phyloP scores from a whole-genome alignment of 805 yeast genomes.

The Wickerhamiella alocasiicola region DNA sequence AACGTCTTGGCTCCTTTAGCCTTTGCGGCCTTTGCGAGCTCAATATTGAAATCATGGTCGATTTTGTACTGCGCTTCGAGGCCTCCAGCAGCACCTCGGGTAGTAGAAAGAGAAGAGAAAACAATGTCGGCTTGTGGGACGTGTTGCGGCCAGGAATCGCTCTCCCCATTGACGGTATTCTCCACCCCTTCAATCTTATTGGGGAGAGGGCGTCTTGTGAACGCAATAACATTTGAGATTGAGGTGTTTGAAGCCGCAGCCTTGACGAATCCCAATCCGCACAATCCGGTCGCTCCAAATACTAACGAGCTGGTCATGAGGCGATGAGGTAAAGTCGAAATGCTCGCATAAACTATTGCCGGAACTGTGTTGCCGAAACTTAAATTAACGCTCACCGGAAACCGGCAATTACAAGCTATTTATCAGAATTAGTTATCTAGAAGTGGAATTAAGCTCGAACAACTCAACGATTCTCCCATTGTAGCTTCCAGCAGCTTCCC shows the following conservation, averaged over 20 bases:
- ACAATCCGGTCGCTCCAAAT: conserved; percentile 70
- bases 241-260: conserved; percentile 30
- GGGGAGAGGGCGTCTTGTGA: conserved; percentile 24
- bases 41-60: conserved; percentile 61
- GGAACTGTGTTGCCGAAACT: too few relatives aligned
- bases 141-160: conserved; percentile 37
- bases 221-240: conserved; percentile 34
- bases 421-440: too few relatives aligned
- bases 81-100: conserved; percentile 59
- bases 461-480: too few relatives aligned
- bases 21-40: conserved; percentile 62
- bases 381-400: too few relatives aligned
- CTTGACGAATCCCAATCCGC: conserved; percentile 48
- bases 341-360: too few relatives aligned
- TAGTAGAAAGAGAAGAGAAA: conserved; percentile 65
- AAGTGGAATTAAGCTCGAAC: too few relatives aligned
- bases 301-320: conserved; percentile 10
- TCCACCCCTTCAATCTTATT: conserved; percentile 24
- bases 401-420: too few relatives aligned
- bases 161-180: conserved; percentile 35
- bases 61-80: conserved; percentile 55
- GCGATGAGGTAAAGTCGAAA: too few relatives aligned
- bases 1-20: conserved; percentile 54
- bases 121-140: conserved; percentile 32
- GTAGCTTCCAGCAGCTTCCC: too few relatives aligned